Evolutionary conservation across 805 yeast genomes (phyloP), one percentile per base, ranked within the genome.

Genomic region (Tetrapisispora taiwanensis): DNA sequence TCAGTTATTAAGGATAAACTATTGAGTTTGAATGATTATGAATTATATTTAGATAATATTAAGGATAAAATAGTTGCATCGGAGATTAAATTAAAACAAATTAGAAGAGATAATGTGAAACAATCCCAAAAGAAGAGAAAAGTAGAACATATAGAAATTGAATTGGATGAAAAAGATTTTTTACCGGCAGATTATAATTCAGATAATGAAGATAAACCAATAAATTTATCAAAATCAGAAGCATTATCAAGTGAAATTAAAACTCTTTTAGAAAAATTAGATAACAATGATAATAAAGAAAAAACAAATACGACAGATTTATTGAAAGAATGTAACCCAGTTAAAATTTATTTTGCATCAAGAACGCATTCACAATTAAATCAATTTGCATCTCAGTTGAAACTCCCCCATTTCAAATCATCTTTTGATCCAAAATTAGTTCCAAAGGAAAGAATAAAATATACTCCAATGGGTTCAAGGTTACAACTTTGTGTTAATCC

Each of bases 301-400:
- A 14, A 32, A 30, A 32, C 37, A 6, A 26, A 32, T 18, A 26
- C 39, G 14, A 12, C 41, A 10, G 31, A 31, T 32, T 14, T 36
- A 31, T 42, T 42, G 27, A 18, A 19, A 10, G 33, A 42, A 15
- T 36, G 27, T n/a, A 62, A 65, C 17, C 63, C 75, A 0, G 54
- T 68, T 0, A 75, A 79, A 51, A 76, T 89, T 1, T 75, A 65
- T 52, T 88, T 79, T 56, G 72, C 95, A 0, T 86, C 96, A 2
- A 69, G 97, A 61, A 89, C 97, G 0, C 97, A 89, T 56, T 85
- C 96, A 0, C 97, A 89, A 58, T 66, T 89, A 37, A 70, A 71
- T 31, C 97, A 89, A 56, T 84, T 89, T 55, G 76, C 87, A 0
- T 73, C 76, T 14, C 96, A 90, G 52, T 62, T 89, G 32, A 58